Evolutionary conservation across 2,329 filamentous ascomycete genomes (phyloP), one percentile per base, ranked within the genome.

Genomic region (Diaporthe australafricana): DNA sequence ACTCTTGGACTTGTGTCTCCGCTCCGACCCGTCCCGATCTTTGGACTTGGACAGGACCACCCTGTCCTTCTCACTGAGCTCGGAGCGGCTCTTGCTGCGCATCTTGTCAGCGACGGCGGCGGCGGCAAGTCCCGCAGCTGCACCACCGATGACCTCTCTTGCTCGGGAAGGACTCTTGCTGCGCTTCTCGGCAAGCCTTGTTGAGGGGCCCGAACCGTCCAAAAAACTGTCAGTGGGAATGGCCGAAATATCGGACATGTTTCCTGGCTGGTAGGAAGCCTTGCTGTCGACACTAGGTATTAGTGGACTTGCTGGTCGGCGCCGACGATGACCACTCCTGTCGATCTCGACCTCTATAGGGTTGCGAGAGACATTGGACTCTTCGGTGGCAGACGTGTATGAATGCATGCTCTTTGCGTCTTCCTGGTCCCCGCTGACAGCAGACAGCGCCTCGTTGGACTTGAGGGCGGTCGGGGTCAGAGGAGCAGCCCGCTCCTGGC

Each of bases 301-400:
- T 78, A 88, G 88, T 81, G 83, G 96, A 75, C 87, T 98, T 83
- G 89, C 93, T 86, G 85, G 87, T 74, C 87, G 88, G 81, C 87
- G 91, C 79, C 87, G 85, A 75, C 86, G 84, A 70, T 79, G 79
- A 65, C 79, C 81, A 75, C 87, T 84, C 63, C 89, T 87, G 77
- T 95, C 88, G 74, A 98, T 94, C 80, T 98, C 96, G 73, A 98
- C 93, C 80, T 98, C 95, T 75, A 98, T 91, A 45, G 95, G 95
- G 68, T 93, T 92, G 68, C 89, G 86, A 40, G 89, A 91, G 71
- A 95, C 87, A 81, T 92, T 95, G 75, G 93, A 96, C 81, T 93
- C 94, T 79, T 94, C 93, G 9, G 91, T 93, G 22, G 88, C 91
- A 66, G 94, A 96, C 42, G 92, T 93, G 80, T 93, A 93, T 47